Percentiles rank a stretch among this genome's conserved stretches.
Conservation (phyloP, 179 eudicot genomes). For the Drosera spatulata region DNA sequence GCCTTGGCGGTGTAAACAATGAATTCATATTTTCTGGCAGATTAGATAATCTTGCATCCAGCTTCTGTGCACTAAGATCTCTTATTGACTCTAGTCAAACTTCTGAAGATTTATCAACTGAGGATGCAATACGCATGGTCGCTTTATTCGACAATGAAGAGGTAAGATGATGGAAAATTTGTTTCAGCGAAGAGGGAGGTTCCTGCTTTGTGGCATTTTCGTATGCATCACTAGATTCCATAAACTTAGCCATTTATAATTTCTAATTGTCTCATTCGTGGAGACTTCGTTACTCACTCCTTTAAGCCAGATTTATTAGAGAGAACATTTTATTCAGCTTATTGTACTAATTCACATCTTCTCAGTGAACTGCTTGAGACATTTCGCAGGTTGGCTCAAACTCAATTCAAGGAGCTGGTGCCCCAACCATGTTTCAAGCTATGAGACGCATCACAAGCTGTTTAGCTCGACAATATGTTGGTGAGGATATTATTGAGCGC, state of each 20-base stretch:
- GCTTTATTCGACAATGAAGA: slow-evolving; percentile 96
- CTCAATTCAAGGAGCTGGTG: slow-evolving; percentile 97
- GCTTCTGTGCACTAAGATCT: slow-evolving; percentile 92
- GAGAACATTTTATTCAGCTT: too few relatives aligned
- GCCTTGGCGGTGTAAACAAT: slow-evolving; percentile 85
- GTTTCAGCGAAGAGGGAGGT: too few relatives aligned
- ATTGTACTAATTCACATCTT: too few relatives aligned
- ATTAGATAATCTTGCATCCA: slow-evolving; percentile 93
- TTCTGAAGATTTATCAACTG: slow-evolving; percentile 57
- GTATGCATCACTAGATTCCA: too few relatives aligned
- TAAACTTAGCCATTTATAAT: too few relatives aligned
- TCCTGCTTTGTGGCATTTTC: too few relatives aligned
- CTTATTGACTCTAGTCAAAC: slow-evolving; percentile 71
- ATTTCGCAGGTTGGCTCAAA: slow-evolving; percentile 74
- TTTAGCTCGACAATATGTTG: slow-evolving; percentile 41
- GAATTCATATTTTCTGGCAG: slow-evolving; percentile 97
- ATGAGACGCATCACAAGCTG: slow-evolving; percentile 75
- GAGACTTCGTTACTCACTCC: too few relatives aligned
- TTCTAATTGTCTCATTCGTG: too few relatives aligned
- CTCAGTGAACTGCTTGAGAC: too few relatives aligned
- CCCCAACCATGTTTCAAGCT: slow-evolving; percentile 95
- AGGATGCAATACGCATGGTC: slow-evolving; percentile 73
- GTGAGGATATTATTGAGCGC: slow-evolving; percentile 62
- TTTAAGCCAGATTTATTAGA: too few relatives aligned
- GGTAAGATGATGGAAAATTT: slow-evolving; percentile 20